These are phyloP conservation scores for Paramarasmius palmivorus DNA, from an alignment of 1,284 basidiomycete genomes.

Conservation along the genomic window DNA sequence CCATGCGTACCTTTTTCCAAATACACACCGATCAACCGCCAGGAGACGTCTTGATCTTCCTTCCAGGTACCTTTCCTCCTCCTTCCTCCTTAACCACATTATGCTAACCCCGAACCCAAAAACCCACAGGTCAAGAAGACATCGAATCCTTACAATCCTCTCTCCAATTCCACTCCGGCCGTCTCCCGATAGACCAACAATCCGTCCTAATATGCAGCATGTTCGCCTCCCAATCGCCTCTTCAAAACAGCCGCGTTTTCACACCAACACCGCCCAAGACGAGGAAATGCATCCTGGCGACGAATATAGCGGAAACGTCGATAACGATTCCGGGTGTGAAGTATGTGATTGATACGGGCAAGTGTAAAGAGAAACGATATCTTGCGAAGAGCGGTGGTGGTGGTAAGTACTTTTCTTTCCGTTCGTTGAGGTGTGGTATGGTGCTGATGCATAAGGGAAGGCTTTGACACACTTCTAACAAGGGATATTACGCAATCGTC, in stretches of 20 bases:
- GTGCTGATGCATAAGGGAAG: slow-evolving; percentile 35
- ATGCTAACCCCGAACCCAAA: not conserved
- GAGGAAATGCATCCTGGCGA: slow-evolving; percentile 91
- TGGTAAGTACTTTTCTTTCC: slow-evolving; percentile 47
- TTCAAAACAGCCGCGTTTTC: slow-evolving; percentile 83
- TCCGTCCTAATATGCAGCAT: slow-evolving; percentile 72
- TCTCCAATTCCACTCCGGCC: slow-evolving; percentile 64
- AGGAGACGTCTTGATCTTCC: slow-evolving; percentile 93
- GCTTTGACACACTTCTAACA: slow-evolving; percentile 88
- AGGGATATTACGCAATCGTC: slow-evolving; percentile 88
- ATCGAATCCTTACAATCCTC: slow-evolving; percentile 87
- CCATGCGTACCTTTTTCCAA: slow-evolving; percentile 88
- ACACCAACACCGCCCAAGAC: slow-evolving; percentile 64
- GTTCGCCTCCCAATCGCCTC: slow-evolving; percentile 82
- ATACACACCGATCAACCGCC: slow-evolving; percentile 80
- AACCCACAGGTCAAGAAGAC: slow-evolving; percentile 82
- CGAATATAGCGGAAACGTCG: slow-evolving; percentile 97
- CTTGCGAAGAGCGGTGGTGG: slow-evolving; percentile 65
- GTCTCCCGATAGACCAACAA: slow-evolving; percentile 47
- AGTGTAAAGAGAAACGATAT: slow-evolving; percentile 94
- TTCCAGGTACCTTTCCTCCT: slow-evolving; percentile 61
- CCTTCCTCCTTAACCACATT: not conserved
- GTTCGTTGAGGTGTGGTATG: slow-evolving; percentile 7
- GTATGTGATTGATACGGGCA: slow-evolving; percentile 94
- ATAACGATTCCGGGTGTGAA: slow-evolving; percentile 96